A percentile compares a stretch with the other conserved stretches of the same genome.
These are phyloP conservation scores for Parvularia atlantis DNA, from an alignment of 78 protist genomes.

Conservation along the genomic window DNA sequence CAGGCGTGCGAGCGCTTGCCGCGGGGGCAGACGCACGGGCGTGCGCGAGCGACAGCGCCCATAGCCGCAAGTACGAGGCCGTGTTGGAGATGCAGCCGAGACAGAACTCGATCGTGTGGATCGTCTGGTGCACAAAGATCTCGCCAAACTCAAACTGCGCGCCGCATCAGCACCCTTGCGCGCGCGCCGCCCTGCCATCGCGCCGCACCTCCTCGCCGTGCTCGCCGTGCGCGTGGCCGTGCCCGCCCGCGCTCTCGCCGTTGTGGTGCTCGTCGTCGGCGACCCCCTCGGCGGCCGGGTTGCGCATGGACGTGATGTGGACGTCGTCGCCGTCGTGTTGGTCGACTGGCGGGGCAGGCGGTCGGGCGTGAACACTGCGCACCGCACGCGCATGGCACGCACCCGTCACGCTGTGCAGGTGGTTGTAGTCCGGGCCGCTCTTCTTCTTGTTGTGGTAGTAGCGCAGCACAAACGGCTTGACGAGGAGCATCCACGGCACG, in stretches of 20 bases:
- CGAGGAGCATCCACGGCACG: slow-evolving; percentile 78
- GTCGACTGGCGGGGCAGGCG: too few relatives aligned
- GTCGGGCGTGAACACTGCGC: too few relatives aligned
- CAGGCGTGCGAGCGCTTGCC: too few relatives aligned
- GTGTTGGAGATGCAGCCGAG: slow-evolving; percentile 97
- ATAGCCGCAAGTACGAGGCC: slow-evolving; percentile 99
- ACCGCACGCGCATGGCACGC: too few relatives aligned
- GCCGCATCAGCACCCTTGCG: neutral
- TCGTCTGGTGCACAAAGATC: slow-evolving; percentile 69
- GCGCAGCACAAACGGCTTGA: slow-evolving; percentile 65
- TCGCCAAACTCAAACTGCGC: slow-evolving; percentile 78
- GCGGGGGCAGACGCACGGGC: slow-evolving; percentile 35
- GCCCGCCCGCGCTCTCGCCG: neutral
- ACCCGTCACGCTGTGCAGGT: neutral
- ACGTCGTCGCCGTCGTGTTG: neutral
- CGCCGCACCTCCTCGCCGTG: slow-evolving; percentile 16
- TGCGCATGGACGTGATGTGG: neutral
- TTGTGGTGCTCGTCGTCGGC: neutral
- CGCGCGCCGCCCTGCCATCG: neutral
- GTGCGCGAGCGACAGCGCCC: slow-evolving; percentile 99
- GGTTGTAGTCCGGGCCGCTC: neutral
- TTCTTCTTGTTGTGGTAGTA: slow-evolving; percentile 1
- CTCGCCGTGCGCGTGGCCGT: slow-evolving; percentile 17
- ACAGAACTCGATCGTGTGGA: slow-evolving; percentile 98
- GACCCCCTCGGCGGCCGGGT: neutral